Base-by-base conservation (phyloP, 371 early-diverging fungal species). In the Dentiscutata heterogama region DNA sequence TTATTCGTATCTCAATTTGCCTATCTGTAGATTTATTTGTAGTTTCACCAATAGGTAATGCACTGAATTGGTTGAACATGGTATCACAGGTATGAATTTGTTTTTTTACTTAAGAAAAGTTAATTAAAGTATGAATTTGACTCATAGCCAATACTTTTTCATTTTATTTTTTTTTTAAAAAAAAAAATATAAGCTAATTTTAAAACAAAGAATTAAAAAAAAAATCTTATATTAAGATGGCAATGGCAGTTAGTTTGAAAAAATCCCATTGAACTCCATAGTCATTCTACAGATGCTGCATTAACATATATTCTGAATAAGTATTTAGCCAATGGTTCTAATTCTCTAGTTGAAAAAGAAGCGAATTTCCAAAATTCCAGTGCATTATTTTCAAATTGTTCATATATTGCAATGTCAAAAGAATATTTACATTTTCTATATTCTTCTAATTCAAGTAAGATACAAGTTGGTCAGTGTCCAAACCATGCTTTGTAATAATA, bases 221-320 rank as follows among this genome's bases (percentile, higher is more conserved):
- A 22, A 60, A 60, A 22, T 60, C 22, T 60, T 60, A 39, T 58
- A 75, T 58, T 1, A 6, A 77, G 46, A 22, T 27, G 22, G 46
- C 61, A 42, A 51, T 6, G 64, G 11, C 51, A 2, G 18, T 31
- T 63, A 39, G 64, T 46, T 50, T 77, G 27, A 10, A 77, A 8
- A 63, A 77, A 77, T 25, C 50, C 63, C 64, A 77, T 77, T 63
- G 77, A 77, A 42, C 35, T 31, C 77, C 64, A 77, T 31, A 75
- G n/a, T 75, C 35, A 7, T 31, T 75, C 60, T 58, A 60, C 39
- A 39, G 42, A 58, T 35, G 39, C 35, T 60, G 42, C 61, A 60
- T 75, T 58, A 20, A 58, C 2, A 58, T 42, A 58, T 29, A 60
- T 75, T 75, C 60, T n/a, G 58, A 58, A 75, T 20, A 75, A 58